Percentiles rank a stretch among this genome's conserved stretches.
phyloP scores from a whole-genome alignment of 202 grass and related monocot genomes.

The Musa balbisiana region DNA sequence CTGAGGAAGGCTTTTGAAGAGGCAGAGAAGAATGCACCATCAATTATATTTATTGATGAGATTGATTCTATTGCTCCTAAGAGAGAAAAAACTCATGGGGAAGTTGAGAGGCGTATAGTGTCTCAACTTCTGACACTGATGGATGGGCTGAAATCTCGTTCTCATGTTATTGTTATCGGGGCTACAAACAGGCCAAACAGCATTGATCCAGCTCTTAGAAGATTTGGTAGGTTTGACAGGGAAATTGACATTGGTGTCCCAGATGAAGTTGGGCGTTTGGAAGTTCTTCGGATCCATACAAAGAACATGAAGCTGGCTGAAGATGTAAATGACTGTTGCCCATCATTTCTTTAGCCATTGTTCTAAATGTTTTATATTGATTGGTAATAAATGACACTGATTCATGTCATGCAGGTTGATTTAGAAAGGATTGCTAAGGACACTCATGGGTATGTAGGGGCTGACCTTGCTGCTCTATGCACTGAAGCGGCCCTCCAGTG shows the following conservation, averaged over 20 bases:
- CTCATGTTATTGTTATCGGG: constrained; percentile 91
- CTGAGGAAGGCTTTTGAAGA: constrained; percentile 95
- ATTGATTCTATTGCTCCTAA: constrained; percentile 90
- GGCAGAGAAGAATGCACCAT: constrained; percentile 90
- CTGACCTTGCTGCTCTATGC: constrained; percentile 89
- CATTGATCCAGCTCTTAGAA: constrained; percentile 86
- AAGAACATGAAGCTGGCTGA: constrained; percentile 95
- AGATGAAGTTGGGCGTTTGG: constrained; percentile 81
- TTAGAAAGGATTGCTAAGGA: constrained; percentile 84
- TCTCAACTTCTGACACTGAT: constrained; percentile 91
- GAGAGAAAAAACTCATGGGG: constrained; percentile 84
- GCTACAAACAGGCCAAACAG: constrained; percentile 89
- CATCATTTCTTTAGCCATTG: background rate
- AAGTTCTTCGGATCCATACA: constrained; percentile 82
- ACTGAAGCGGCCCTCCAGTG: constrained; percentile 96
- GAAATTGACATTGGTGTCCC: constrained; percentile 91
- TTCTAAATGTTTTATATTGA: background rate
- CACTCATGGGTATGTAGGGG: constrained; percentile 89
- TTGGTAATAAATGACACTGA: background rate
- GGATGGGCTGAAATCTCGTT: constrained; percentile 81
- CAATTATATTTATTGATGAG: constrained; percentile 97
- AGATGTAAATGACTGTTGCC: constrained; percentile 37
- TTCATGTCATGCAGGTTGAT: constrained; percentile 44
- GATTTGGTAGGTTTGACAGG: constrained; percentile 90
- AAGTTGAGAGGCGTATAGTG: constrained; percentile 88